A percentile compares a stretch with the other conserved stretches of the same genome.
phyloP scores from a whole-genome alignment of 1,284 basidiomycete genomes.

The Boletus smithii region DNA sequence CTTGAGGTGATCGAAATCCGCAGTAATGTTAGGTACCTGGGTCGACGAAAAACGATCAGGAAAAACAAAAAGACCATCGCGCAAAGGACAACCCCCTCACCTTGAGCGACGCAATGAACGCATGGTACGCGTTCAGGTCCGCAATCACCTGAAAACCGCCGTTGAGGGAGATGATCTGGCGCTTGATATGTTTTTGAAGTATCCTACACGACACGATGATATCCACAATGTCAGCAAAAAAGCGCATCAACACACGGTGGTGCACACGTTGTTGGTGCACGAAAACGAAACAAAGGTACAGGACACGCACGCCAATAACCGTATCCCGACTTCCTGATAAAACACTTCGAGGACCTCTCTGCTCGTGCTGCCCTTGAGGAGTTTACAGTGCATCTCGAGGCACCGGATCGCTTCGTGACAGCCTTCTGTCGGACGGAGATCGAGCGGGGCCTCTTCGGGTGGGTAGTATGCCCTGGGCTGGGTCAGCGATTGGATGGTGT shows the following conservation, averaged over 20 bases:
- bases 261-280: background rate
- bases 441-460: conserved; percentile 68
- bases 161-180: conserved; percentile 90
- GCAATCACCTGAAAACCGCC: conserved; percentile 97
- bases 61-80: background rate
- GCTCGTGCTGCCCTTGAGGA: conserved; percentile 90
- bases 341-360: conserved; percentile 97
- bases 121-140: conserved; percentile 90
- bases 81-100: conserved; percentile 32
- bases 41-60: background rate
- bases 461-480: conserved; percentile 89
- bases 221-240: background rate
- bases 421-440: conserved; percentile 81
- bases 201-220: conserved; percentile 51
- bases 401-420: conserved; percentile 85
- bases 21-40: conserved; percentile 65
- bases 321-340: conserved; percentile 93
- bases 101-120: conserved; percentile 83
- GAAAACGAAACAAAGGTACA: background rate
- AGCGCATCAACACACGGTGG: background rate
- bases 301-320: conserved; percentile 74
- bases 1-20: conserved; percentile 91
- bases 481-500: conserved; percentile 83
- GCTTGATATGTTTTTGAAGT: conserved; percentile 93
- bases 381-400: conserved; percentile 84